Evolutionary conservation across 148 eudicot genomes (phyloP).

Genomic region (Chenopodium formosanum): DNA sequence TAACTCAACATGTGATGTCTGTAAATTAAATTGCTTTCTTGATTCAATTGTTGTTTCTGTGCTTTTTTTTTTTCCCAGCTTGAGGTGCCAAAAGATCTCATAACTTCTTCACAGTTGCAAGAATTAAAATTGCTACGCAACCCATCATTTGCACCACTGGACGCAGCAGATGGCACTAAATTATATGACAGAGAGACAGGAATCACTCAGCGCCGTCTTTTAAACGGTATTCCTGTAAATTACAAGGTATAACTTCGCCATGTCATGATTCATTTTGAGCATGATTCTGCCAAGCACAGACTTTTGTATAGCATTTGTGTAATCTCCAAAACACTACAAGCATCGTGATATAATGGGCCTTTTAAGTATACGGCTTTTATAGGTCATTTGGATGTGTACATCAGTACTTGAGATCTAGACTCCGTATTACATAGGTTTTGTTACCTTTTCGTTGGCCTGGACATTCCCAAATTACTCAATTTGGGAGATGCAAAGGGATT

Average conservation of each 20-base stretch:
- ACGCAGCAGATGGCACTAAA: constrained; percentile 42
- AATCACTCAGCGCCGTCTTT: constrained; percentile 78
- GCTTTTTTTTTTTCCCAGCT: constrained; percentile 55
- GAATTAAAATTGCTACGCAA: constrained; percentile 51
- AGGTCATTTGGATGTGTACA: neutral
- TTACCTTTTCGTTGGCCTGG: neutral
- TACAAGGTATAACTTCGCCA: constrained; percentile 62
- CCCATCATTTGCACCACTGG: constrained; percentile 63
- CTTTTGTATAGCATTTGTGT: neutral
- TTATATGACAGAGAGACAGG: constrained; percentile 78
- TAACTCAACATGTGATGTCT: neutral
- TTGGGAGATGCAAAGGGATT: neutral
- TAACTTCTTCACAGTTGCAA: constrained; percentile 55
- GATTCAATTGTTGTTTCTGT: constrained; percentile 15
- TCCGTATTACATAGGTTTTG: neutral
- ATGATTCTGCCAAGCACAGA: neutral
- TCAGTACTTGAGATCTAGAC: neutral
- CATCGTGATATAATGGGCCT: neutral
- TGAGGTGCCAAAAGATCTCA: constrained; percentile 92
- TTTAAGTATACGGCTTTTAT: neutral
- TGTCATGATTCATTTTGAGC: constrained; percentile 5
- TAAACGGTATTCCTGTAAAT: constrained; percentile 90
- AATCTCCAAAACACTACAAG: neutral
- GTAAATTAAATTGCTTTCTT: neutral
- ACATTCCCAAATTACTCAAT: neutral